Evolutionary conservation across 495 filamentous ascomycete species (phyloP).

Genomic region (Aspergillus carlsbadensis): DNA sequence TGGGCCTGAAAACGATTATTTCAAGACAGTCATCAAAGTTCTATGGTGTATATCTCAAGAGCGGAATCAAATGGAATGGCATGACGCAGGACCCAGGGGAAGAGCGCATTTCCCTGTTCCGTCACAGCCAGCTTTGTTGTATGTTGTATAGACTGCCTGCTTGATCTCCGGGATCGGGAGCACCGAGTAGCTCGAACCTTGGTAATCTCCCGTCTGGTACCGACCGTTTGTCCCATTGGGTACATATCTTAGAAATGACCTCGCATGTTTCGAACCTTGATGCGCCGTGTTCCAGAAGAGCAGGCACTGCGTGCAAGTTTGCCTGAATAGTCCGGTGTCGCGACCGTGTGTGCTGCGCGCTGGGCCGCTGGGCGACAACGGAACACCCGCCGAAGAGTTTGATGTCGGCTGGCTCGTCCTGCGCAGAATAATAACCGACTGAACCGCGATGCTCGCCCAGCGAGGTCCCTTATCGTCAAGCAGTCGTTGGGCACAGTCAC

Average conservation of each 20-base stretch:
- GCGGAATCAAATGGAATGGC: no score
- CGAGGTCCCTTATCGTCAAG: constrained; percentile 1
- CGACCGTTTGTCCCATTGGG: constrained; percentile 11
- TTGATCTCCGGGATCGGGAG: no score
- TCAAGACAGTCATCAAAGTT: no score
- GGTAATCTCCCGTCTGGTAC: constrained; percentile 25
- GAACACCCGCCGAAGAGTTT: constrained; percentile 1
- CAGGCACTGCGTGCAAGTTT: not conserved
- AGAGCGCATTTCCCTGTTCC: no score
- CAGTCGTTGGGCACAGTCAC: not conserved
- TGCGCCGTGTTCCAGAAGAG: not conserved
- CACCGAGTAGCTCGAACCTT: constrained; percentile 15
- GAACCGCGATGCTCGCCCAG: constrained; percentile 2
- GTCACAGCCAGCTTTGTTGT: no score
- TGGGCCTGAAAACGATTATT: no score
- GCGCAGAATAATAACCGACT: constrained; percentile 10
- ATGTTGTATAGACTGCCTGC: no score
- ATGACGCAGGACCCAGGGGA: no score
- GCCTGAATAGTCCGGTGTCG: constrained; percentile 9
- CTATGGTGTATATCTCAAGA: no score
- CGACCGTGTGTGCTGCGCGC: no score
- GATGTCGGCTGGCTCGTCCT: constrained; percentile 14
- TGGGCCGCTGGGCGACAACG: constrained; percentile 12
- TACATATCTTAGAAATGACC: constrained; percentile 5
- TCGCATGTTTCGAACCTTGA: not conserved